phyloP scores from a whole-genome alignment of 495 filamentous ascomycete species.

The Penicillium diatomitis region DNA sequence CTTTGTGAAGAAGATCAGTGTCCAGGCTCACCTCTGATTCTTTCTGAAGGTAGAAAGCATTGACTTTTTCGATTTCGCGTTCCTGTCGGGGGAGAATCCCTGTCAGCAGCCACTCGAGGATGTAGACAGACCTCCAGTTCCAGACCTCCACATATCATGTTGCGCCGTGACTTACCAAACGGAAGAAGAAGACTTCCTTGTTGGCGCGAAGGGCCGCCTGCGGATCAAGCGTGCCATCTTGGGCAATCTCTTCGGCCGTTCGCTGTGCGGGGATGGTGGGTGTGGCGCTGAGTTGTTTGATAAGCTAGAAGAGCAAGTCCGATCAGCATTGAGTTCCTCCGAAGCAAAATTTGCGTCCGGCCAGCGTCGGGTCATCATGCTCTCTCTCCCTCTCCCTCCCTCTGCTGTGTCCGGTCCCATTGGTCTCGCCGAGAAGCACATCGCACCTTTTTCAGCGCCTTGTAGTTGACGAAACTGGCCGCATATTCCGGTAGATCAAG shows the following conservation, averaged over 20 bases:
- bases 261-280: constrained; percentile 70
- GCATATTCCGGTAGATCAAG: constrained; percentile 99
- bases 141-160: not conserved
- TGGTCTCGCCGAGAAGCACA: not conserved
- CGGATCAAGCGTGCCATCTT: constrained; percentile 50
- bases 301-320: constrained; percentile 53
- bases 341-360: no score
- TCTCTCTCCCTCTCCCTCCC: no score
- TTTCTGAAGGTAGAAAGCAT: constrained; percentile 94
- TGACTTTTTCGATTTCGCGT: constrained; percentile 96
- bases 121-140: no score
- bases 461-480: constrained; percentile 98
- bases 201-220: constrained; percentile 92
- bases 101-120: not conserved
- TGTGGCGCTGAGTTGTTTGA: constrained; percentile 92
- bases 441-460: constrained; percentile 89
- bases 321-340: no score
- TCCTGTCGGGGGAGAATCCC: constrained; percentile 47
- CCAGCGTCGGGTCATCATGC: no score
- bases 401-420: not conserved
- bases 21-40: constrained; percentile 70
- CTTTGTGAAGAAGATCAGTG: no score
- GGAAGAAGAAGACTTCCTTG: constrained; percentile 97
- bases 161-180: constrained; percentile 54
- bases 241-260: constrained; percentile 40